phyloP scores from a whole-genome alignment of 768 basidiomycete species.

The Boletus patriciae region DNA sequence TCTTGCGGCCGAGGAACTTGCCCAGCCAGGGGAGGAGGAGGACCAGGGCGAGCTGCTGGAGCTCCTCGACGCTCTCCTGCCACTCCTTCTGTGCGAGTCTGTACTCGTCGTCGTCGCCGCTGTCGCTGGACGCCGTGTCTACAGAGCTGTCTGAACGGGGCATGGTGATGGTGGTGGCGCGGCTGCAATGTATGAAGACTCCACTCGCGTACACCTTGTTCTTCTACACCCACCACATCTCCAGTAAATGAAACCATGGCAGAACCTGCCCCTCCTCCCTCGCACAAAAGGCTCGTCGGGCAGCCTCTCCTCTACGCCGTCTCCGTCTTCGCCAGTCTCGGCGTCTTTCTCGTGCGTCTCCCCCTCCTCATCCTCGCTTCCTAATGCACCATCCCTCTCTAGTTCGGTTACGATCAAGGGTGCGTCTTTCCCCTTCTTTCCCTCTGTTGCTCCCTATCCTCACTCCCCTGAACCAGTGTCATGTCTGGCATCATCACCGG shows the following conservation, averaged over 20 bases:
- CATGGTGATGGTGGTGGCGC: slow-evolving; percentile 48
- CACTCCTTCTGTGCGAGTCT: slow-evolving; percentile 84
- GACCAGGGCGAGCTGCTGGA: slow-evolving; percentile 76
- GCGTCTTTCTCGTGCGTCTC: slow-evolving; percentile 75
- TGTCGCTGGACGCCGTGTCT: slow-evolving; percentile 58
- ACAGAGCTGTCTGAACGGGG: slow-evolving; percentile 60
- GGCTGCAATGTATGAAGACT: slow-evolving; percentile 3
- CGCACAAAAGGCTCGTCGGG: slow-evolving; percentile 64
- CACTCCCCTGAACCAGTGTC: slow-evolving; percentile 47
- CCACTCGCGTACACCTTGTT: slow-evolving; percentile 24
- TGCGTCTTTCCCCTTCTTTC: slow-evolving; percentile 29
- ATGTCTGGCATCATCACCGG: slow-evolving; percentile 93
- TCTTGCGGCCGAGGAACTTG: slow-evolving; percentile 83
- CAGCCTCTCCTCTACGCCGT: slow-evolving; percentile 77
- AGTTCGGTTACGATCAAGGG: slow-evolving; percentile 92
- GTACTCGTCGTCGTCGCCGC: slow-evolving; percentile 67
- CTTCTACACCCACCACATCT: slow-evolving; percentile 16
- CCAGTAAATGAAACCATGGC: slow-evolving; percentile 57
- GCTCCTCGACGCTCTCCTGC: slow-evolving; percentile 86
- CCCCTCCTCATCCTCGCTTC: neutral
- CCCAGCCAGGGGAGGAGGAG: slow-evolving; percentile 85
- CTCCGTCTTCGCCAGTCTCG: slow-evolving; percentile 78
- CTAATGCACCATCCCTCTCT: slow-evolving; percentile 3
- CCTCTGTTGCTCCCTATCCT: slow-evolving; percentile 1
- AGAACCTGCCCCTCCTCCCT: slow-evolving; percentile 25